Evolutionary conservation across 2,329 filamentous ascomycete genomes (phyloP).

Genomic region (Scolecobasidium constrictum): DNA sequence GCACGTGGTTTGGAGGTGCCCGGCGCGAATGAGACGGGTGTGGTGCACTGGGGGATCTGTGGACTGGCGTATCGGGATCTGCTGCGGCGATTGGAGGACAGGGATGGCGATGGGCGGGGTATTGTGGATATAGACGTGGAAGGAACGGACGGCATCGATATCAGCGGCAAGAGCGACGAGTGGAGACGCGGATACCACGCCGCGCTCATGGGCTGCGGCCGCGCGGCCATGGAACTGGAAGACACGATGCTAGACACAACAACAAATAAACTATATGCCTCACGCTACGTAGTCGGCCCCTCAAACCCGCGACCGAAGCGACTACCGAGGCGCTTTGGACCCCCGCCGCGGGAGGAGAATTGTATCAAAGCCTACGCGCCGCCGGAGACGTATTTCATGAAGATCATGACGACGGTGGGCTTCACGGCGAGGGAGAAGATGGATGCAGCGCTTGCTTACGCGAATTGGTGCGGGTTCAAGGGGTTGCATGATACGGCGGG

Average conservation of each 20-base stretch:
- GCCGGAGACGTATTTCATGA: constrained; percentile 70
- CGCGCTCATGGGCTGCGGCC: constrained; percentile 64
- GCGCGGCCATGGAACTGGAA: constrained; percentile 70
- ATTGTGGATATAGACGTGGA: constrained; percentile 47
- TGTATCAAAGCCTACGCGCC: constrained; percentile 57
- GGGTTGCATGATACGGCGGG: constrained; percentile 52
- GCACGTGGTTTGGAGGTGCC: constrained; percentile 50
- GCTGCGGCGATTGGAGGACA: constrained; percentile 59
- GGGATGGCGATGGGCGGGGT: constrained; percentile 54
- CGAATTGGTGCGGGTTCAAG: constrained; percentile 76
- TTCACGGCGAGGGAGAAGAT: constrained; percentile 70
- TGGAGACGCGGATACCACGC: constrained; percentile 85
- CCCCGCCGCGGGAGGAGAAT: constrained; percentile 63
- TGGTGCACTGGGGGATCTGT: constrained; percentile 59
- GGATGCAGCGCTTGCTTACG: constrained; percentile 72
- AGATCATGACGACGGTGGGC: constrained; percentile 69
- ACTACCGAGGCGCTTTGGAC: constrained; percentile 51
- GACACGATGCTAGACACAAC: constrained; percentile 64
- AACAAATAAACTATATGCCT: constrained; percentile 55
- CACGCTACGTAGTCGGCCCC: constrained; percentile 65
- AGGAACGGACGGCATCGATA: constrained; percentile 52
- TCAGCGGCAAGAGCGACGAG: constrained; percentile 64
- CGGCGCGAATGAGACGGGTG: constrained; percentile 39
- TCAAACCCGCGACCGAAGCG: constrained; percentile 74
- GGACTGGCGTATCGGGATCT: constrained; percentile 49